Conservation (phyloP, 2,329 filamentous ascomycete genomes). For the Neurospora crassa region DNA sequence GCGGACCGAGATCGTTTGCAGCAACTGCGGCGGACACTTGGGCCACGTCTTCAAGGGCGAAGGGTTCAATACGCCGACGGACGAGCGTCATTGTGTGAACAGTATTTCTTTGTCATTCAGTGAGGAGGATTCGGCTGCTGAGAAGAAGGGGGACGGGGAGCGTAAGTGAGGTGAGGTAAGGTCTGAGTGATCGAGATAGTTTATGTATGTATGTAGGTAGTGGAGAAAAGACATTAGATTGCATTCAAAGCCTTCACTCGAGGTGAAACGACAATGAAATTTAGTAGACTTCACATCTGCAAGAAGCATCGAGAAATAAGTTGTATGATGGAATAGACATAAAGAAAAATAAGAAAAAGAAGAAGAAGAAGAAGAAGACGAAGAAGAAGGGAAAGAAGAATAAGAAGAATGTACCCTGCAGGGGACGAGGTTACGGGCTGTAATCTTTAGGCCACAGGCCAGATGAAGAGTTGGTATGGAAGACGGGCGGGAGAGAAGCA, state of each 20-base stretch:
- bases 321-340: background rate
- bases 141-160: constrained; percentile 23
- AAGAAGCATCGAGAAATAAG: background rate
- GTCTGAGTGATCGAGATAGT: background rate
- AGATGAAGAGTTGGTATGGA: background rate
- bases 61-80: constrained; percentile 72
- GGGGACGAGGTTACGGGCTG: background rate
- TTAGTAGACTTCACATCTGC: background rate
- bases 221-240: background rate
- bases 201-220: background rate
- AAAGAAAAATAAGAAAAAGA: background rate
- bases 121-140: constrained; percentile 49
- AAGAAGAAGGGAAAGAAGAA: background rate
- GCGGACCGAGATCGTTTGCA: constrained; percentile 87
- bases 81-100: constrained; percentile 97
- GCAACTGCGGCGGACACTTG: constrained; percentile 86
- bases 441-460: background rate
- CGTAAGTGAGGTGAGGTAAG: background rate
- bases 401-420: background rate
- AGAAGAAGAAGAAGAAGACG: too few relatives aligned
- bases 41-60: constrained; percentile 91
- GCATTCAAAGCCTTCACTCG: background rate
- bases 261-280: background rate
- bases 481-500: background rate
- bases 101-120: constrained; percentile 81